These are phyloP conservation scores for Malassezia restricta DNA, from an alignment of 1,284 basidiomycete genomes.

Conservation along the genomic window DNA sequence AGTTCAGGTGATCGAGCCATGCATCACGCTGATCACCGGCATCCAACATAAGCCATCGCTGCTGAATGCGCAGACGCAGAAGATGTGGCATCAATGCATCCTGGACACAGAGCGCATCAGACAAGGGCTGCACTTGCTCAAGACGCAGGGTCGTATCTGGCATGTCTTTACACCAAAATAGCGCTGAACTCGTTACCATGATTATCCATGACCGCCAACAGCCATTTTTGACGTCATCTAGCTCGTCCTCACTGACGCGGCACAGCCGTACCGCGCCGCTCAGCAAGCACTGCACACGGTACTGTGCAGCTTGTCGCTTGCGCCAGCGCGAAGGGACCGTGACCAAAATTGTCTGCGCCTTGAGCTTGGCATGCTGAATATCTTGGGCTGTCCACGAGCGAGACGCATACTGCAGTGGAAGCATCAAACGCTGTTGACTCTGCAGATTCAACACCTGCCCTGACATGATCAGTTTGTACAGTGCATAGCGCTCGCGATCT, in stretches of 20 bases:
- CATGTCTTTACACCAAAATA: constrained; percentile 76
- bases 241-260: constrained; percentile 48
- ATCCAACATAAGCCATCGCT: background rate
- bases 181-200: constrained; percentile 74
- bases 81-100: background rate
- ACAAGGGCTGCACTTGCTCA: constrained; percentile 1
- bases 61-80: background rate
- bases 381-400: background rate
- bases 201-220: constrained; percentile 75
- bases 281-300: constrained; percentile 64
- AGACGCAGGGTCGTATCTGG: background rate
- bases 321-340: background rate
- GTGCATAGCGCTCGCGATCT: constrained; percentile 3
- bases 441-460: constrained; percentile 9
- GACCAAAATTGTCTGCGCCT: background rate
- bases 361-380: background rate
- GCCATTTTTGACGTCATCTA: constrained; percentile 39
- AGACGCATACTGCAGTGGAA: background rate
- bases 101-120: background rate
- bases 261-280: constrained; percentile 67
- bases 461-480: constrained; percentile 1
- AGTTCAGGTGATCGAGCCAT: constrained; percentile 5
- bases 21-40: background rate
- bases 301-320: background rate
- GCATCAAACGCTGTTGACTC: background rate